Evolutionary conservation across 2,329 filamentous ascomycete species (phyloP), one percentile per base, ranked within the genome.

Genomic region (Huntiella abstrusa): DNA sequence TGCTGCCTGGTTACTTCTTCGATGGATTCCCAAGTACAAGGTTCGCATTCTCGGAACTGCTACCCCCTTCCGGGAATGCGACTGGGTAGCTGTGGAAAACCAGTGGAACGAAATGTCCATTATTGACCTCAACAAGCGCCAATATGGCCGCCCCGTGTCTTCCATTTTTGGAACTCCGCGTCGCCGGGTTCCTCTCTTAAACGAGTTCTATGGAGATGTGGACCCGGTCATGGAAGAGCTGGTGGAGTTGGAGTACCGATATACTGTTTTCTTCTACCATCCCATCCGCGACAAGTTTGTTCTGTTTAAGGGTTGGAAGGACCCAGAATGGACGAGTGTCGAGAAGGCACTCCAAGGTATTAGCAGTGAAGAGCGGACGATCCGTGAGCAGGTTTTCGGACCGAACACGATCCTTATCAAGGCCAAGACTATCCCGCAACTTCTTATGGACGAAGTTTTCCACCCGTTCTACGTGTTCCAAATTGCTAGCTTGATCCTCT

Each of bases 61-160:
- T 4, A 74, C 73, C 12, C 68, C 83, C 2, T 66, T 98, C 28
- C 70, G 71, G 46, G 74, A 82, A 46, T 91, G 84, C 56, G 71
- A 83, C 50, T 98, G 92, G 91, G 80, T 94, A 38, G 87, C 93
- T 22, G 74, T 96, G 52, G 91, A 95, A 71, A 95, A 98, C 56
- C 86, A 96, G 70, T 96, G 91, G 88, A 82, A 83, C 43, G 88
- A 96, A 60, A 82, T 96, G 60, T 69, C 72, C 10, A 73, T 91
- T n/a, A 73, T 93, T 55, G 58, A 76, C 43, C 70, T 96, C 10
- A 68, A 69, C 34, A 62, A 60, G 12, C 65, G 64, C 47, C 57
- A 60, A 15, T 77, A 72, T 58, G 73, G 68, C 42, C 72, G 67
- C 49, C 66, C 68, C 3, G 57, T 74, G 47, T 78, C 67, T 48